Evolutionary conservation across 768 basidiomycete species (phyloP).

Genomic region (Boletus vinaceobasis): DNA sequence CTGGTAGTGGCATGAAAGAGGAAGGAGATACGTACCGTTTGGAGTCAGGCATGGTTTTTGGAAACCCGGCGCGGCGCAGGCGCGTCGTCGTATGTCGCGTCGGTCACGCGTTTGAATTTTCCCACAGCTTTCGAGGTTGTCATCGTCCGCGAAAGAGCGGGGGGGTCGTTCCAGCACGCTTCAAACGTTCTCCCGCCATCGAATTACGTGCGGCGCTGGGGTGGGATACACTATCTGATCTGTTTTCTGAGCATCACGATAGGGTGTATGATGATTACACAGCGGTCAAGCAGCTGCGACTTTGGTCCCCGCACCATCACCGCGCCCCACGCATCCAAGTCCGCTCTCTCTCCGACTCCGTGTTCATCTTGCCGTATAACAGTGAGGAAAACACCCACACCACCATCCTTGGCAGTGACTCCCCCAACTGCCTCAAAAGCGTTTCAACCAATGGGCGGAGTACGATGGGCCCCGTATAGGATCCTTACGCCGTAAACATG

Average conservation of each 20-base stretch:
- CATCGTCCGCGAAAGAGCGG: too few relatives aligned
- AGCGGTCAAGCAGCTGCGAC: not conserved
- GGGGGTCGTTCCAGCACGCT: not conserved
- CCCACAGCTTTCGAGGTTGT: not conserved
- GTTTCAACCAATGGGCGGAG: too few relatives aligned
- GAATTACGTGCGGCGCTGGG: too few relatives aligned
- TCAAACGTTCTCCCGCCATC: not conserved
- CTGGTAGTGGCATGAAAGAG: too few relatives aligned
- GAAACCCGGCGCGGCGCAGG: not conserved
- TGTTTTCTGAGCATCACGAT: not conserved
- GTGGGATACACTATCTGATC: not conserved
- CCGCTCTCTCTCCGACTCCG: not conserved
- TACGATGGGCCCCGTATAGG: not conserved
- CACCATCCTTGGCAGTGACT: too few relatives aligned
- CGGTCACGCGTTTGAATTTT: constrained; percentile 1
- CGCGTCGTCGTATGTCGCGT: not conserved
- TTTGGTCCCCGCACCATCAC: not conserved
- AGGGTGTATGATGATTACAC: not conserved
- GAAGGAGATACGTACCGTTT: not conserved
- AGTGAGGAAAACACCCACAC: not conserved
- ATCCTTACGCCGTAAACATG: not conserved
- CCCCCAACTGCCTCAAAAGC: not conserved
- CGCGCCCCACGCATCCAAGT: not conserved
- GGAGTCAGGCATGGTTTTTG: not conserved
- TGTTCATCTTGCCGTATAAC: not conserved